These are phyloP conservation scores for Vanrija sp. DNA, from an alignment of 1,284 basidiomycete genomes.

Conservation along the genomic window DNA sequence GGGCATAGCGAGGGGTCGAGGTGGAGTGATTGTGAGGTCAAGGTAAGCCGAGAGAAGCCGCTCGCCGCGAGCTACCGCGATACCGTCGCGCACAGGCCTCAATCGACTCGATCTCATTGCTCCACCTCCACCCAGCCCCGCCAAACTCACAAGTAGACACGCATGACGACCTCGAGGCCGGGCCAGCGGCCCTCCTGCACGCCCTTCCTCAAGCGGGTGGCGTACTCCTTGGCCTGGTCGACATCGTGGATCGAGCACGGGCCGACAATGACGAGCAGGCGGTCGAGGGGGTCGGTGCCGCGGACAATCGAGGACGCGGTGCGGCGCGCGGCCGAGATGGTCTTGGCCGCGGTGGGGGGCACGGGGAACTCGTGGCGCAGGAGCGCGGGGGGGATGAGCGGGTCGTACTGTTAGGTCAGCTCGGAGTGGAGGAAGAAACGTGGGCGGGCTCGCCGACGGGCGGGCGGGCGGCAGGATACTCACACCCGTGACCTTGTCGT, in stretches of 20 bases:
- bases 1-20: slow-evolving; percentile 19
- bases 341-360: slow-evolving; percentile 51
- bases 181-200: slow-evolving; percentile 60
- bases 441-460: no score
- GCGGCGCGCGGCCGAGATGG: slow-evolving; percentile 74
- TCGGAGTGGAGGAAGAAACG: not conserved
- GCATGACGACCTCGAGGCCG: slow-evolving; percentile 87
- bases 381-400: slow-evolving; percentile 83
- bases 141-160: slow-evolving; percentile 73
- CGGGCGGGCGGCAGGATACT: slow-evolving; percentile 14
- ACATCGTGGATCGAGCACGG: slow-evolving; percentile 94
- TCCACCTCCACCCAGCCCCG: not conserved
- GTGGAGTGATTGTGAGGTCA: slow-evolving; percentile 1
- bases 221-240: slow-evolving; percentile 87
- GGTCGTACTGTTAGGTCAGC: slow-evolving; percentile 66
- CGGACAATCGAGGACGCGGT: slow-evolving; percentile 71
- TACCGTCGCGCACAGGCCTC: not conserved
- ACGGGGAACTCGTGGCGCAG: slow-evolving; percentile 75
- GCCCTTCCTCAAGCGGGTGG: slow-evolving; percentile 64
- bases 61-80: not conserved
- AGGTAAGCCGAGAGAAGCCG: no score
- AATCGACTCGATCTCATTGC: not conserved
- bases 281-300: slow-evolving; percentile 66
- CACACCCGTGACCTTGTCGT: slow-evolving; percentile 44
- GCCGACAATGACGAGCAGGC: slow-evolving; percentile 84